These are phyloP conservation scores for Lunasporangiospora selenospora DNA, from an alignment of 192 early-diverging fungal species.

Conservation along the genomic window DNA sequence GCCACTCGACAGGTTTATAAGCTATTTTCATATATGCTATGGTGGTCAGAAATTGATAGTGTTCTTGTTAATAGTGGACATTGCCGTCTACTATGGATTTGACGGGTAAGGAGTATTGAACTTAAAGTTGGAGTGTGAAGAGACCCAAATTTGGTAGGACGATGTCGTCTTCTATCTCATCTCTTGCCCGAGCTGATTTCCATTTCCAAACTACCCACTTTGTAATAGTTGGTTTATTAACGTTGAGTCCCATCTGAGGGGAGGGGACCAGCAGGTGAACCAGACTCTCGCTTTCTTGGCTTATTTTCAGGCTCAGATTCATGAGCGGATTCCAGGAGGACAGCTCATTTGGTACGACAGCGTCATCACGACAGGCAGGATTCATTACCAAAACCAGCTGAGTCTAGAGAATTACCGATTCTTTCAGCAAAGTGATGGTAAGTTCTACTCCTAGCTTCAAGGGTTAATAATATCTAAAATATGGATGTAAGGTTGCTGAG, in stretches of 20 bases:
- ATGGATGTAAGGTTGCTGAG: too few relatives aligned
- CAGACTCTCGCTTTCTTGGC: constrained; percentile 48
- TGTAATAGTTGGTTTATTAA: constrained; percentile 59
- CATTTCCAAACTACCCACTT: not conserved
- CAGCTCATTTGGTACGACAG: constrained; percentile 71
- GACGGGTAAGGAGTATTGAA: constrained; percentile 76
- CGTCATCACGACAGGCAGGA: constrained; percentile 47
- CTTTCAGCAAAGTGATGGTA: constrained; percentile 61
- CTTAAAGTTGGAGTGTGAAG: too few relatives aligned
- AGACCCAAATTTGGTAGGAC: too few relatives aligned
- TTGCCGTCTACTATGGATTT: constrained; percentile 69
- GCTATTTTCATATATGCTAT: constrained; percentile 1
- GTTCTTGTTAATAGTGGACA: constrained; percentile 42
- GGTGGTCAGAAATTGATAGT: constrained; percentile 5
- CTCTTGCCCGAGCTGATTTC: not conserved
- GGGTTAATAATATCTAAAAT: too few relatives aligned
- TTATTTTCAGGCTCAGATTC: constrained; percentile 55
- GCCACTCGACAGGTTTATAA: constrained; percentile 1
- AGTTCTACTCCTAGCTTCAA: constrained; percentile 51
- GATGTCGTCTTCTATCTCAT: too few relatives aligned
- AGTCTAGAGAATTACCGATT: constrained; percentile 57
- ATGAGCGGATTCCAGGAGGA: constrained; percentile 54
- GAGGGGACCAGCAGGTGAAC: constrained; percentile 30
- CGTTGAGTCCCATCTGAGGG: constrained; percentile 59
- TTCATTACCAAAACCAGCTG: constrained; percentile 67